Base-by-base conservation (phyloP, 495 filamentous ascomycete species). In the Chaetomidium leptoderma region DNA sequence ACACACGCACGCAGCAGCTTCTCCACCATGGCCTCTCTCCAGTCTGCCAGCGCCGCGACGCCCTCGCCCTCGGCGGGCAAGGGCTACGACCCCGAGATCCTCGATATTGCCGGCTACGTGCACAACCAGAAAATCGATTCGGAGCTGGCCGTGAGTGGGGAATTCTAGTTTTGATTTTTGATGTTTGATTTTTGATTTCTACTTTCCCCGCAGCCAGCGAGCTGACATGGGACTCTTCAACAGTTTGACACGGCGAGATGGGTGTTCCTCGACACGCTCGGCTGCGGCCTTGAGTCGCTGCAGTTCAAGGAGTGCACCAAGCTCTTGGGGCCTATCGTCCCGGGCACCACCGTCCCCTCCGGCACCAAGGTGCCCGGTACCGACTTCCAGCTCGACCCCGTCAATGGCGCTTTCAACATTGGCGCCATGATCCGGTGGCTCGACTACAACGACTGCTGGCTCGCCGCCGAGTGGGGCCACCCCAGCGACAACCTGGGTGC, bases 361-460 rank as follows among this genome's bases (percentile, higher is more conserved):
- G 93, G 93, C 62, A 88, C 90, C 64, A 88, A 85, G 63, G 91
- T 98, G 17, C 90, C 89, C 23, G 93, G 93, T 60, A 98, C 93
- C 24, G 84, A 85, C 47, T 97, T 95, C 77, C 84, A 95, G 71
- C 85, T 98, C 53, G 93, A 98, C 73, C 93, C 93, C 24, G 86
- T 98, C 62, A 88, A 91, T 60, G 93, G 89, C 40, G 93, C 93
- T 54, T 98, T 98, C 82, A 97, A 98, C 81, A 97, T 98, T 58
- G 93, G 93, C 57, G 86, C 95, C 61, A 95, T 93, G 85, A 96
- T 98, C 75, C 82, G 93, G 63, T 98, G 93, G 93, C 83, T 98
- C 53, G 93, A 98, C 74, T 98, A 97, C 83, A 98, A 98, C 71
- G 93, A 98, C 81, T 97, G 93, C 82, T 98, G 93, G 95, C 79